phyloP scores from a whole-genome alignment of 23 red algal species.

The Chondrus crispus region DNA sequence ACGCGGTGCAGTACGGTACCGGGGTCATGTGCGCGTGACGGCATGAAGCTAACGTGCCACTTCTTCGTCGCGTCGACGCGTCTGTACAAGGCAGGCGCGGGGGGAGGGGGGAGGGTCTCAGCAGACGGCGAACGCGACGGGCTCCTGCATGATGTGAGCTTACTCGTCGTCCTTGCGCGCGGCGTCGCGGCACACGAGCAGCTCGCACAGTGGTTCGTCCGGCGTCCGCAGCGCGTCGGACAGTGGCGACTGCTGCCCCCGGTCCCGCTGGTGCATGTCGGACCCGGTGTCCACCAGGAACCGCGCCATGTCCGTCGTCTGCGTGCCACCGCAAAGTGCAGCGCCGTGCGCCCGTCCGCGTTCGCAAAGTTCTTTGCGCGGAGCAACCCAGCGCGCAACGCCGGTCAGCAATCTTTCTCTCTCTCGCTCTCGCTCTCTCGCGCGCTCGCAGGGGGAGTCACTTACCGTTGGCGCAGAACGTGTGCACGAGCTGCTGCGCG shows the following conservation, averaged over 20 bases:
- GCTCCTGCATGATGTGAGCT: neutral
- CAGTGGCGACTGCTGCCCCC: slow-evolving; percentile 61
- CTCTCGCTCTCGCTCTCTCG: too few relatives aligned
- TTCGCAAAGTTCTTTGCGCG: slow-evolving; percentile 35
- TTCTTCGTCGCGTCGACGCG: too few relatives aligned
- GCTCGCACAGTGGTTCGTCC: neutral
- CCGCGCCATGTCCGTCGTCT: slow-evolving; percentile 30
- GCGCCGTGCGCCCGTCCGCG: slow-evolving; percentile 67
- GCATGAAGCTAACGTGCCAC: too few relatives aligned
- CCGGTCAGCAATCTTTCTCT: too few relatives aligned
- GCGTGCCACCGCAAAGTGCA: slow-evolving; percentile 70
- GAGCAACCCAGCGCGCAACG: too few relatives aligned
- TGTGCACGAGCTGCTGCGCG: slow-evolving; percentile 3
- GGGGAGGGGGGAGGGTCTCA: too few relatives aligned
- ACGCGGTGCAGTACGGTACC: too few relatives aligned
- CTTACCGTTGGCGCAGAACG: slow-evolving; percentile 22
- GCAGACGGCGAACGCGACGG: neutral
- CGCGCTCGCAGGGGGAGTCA: neutral
- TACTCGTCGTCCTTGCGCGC: neutral
- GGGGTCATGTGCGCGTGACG: too few relatives aligned
- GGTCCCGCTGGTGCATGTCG: slow-evolving; percentile 28
- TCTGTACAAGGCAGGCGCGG: too few relatives aligned
- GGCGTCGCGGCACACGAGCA: neutral
- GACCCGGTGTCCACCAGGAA: slow-evolving; percentile 63
- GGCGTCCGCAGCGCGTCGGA: slow-evolving; percentile 31